Evolutionary conservation across 139 green algal species (phyloP), one percentile per base, ranked within the genome.

Genomic region (Chlamydomonas sphaeroides): DNA sequence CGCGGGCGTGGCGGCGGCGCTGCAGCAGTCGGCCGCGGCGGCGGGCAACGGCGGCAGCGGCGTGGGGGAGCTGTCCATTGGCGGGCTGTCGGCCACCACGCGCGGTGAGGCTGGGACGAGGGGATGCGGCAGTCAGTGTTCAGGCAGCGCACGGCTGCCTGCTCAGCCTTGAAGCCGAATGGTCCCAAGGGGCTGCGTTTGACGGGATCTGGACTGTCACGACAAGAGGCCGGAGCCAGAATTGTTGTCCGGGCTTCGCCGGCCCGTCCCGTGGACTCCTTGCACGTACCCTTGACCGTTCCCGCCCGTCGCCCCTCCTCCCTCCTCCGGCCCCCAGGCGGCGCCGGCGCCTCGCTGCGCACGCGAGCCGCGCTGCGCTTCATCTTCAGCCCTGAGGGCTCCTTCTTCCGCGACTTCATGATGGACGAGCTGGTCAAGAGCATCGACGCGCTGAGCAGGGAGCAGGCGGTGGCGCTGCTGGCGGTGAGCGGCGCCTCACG

Each of bases 341-440:
- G 6, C 30, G 49, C 4, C 56, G 38, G 39, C 53, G 26, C 26
- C 51, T 39, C 36, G 41, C 18, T 26, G 41, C 18, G 41, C 74
- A 89, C 91, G 41, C 85, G 93, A 1, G 91, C 95, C 72, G 90
- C 93, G 11, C 86, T 97, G 23, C 85, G 86, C 77, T 92, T 89
- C 68, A 88, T 89, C 71, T 65, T 92, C 63, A 85, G 78, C 2
- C 78, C 85, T 26, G 90, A 98, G 80, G 97, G 97, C 76, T 61
- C 65, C 26, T 96, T 98, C 82, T 99, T 99, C 93, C 88, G 97
- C 20, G 90, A 97, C 28, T 99, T 99, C 83, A 74, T 99, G 32
- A 62, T 77, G 69, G 69, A 77, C 45, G 56, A 99, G 93, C 82
- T 97, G 33, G 97, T 99, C 38, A 98, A 97, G 86, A 89, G 79